phyloP scores from a whole-genome alignment of 305 asterid genomes.

The Fraxinus nigra region DNA sequence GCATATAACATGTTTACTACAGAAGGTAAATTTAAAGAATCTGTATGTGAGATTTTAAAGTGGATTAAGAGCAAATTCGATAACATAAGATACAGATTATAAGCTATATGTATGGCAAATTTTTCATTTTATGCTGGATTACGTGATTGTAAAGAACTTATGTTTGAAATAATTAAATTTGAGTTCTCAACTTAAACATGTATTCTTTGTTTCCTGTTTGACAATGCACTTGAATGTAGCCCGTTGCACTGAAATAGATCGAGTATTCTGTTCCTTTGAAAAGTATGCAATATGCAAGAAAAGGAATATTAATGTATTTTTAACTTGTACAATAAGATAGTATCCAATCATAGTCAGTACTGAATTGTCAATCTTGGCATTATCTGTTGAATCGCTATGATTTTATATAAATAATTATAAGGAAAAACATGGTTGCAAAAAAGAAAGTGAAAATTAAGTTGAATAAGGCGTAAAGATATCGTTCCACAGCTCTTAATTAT shows the following conservation, averaged over 20 bases:
- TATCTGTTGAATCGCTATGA: neutral
- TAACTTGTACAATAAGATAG: too few species aligned
- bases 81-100: slow-evolving; percentile 6
- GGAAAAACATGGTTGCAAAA: neutral
- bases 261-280: neutral
- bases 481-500: slow-evolving; percentile 22
- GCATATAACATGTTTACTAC: slow-evolving; percentile 59
- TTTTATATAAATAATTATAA: too few species aligned
- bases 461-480: neutral
- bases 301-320: neutral
- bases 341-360: neutral
- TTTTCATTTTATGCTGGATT: neutral
- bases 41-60: slow-evolving; percentile 34
- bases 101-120: neutral
- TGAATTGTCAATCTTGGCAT: neutral
- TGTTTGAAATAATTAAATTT: neutral
- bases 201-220: neutral
- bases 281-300: neutral
- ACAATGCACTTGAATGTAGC: neutral
- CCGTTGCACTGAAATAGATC: neutral
- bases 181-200: neutral
- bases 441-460: neutral
- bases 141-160: neutral
- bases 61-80: too few species aligned
- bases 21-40: slow-evolving; percentile 70